A percentile compares a stretch with the other conserved stretches of the same genome.
These are phyloP conservation scores for Rhazya stricta DNA, from an alignment of 257 asterid genomes.

Conservation along the genomic window DNA sequence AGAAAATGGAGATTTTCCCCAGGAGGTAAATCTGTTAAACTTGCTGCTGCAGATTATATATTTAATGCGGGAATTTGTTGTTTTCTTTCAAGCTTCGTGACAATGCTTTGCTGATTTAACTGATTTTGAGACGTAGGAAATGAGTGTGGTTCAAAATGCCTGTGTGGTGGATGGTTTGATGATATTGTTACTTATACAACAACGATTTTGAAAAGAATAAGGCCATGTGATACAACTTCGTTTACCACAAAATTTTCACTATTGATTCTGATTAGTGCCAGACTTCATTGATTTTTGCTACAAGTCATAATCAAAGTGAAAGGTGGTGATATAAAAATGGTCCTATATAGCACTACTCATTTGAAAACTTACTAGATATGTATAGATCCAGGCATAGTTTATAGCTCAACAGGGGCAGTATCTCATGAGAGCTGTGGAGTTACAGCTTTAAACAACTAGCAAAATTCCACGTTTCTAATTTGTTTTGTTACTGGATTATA, in stretches of 20 bases:
- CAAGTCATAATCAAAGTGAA: background rate
- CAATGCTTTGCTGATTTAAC: background rate
- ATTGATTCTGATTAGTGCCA: background rate
- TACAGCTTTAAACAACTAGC: background rate
- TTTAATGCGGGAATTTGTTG: background rate
- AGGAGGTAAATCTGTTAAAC: constrained; percentile 52
- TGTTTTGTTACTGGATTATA: background rate
- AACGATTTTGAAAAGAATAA: background rate
- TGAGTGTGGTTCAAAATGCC: background rate
- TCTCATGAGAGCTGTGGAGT: background rate
- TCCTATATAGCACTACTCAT: background rate
- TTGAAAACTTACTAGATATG: background rate
- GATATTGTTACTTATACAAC: background rate
- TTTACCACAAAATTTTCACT: background rate
- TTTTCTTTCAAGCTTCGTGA: background rate
- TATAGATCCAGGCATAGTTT: background rate
- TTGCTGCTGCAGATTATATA: background rate
- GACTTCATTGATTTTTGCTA: background rate
- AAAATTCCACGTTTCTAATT: background rate
- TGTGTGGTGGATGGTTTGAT: background rate
- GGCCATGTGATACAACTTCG: background rate
- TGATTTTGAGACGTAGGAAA: background rate
- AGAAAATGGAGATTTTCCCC: constrained; percentile 95
- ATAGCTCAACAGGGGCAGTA: background rate
- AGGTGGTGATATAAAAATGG: background rate